These are phyloP conservation scores for Colletotrichum ledebouriae DNA, from an alignment of 2,329 filamentous ascomycete species.

Conservation along the genomic window DNA sequence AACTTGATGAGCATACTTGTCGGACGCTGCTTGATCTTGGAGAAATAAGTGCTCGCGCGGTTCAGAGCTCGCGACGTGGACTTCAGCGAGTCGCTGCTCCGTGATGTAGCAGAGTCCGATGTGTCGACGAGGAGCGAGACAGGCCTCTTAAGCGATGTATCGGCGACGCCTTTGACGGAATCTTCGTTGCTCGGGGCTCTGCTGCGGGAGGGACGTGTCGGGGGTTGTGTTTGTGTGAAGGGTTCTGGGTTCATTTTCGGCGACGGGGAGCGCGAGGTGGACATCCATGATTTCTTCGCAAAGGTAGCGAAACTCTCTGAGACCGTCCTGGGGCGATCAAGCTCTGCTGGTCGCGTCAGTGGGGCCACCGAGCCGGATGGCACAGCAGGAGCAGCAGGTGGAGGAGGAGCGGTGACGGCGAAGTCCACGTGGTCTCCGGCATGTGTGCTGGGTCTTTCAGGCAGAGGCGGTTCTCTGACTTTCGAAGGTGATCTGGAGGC, in stretches of 20 bases:
- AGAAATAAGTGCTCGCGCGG: conserved; percentile 63
- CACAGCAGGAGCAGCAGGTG: conserved; percentile 27
- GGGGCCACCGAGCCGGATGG: conserved; percentile 27
- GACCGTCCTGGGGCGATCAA: conserved; percentile 55
- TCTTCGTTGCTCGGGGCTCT: conserved; percentile 31
- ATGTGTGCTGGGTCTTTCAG: conserved; percentile 43
- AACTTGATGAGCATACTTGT: conserved; percentile 58
- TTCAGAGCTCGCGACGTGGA: conserved; percentile 55
- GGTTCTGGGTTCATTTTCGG: conserved; percentile 53
- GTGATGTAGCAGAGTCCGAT: conserved; percentile 48
- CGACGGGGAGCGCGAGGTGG: conserved; percentile 63
- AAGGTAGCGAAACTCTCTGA: conserved; percentile 64
- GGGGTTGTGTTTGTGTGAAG: conserved; percentile 42
- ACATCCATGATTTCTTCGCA: conserved; percentile 66
- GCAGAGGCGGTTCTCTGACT: conserved; percentile 49
- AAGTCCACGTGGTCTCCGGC: conserved; percentile 37
- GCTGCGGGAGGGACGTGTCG: conserved; percentile 39
- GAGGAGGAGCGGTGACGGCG: conserved; percentile 12
- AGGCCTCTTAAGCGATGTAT: conserved; percentile 50
- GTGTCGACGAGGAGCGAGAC: conserved; percentile 45
- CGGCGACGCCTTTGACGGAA: conserved; percentile 48
- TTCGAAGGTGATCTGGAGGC: conserved; percentile 59
- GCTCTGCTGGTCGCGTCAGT: conserved; percentile 45
- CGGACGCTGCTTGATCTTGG: conserved; percentile 64
- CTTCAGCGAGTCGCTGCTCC: conserved; percentile 54